These are phyloP conservation scores for Dalbergia oliveri DNA, from an alignment of 306 rosid species.

Conservation along the genomic window DNA sequence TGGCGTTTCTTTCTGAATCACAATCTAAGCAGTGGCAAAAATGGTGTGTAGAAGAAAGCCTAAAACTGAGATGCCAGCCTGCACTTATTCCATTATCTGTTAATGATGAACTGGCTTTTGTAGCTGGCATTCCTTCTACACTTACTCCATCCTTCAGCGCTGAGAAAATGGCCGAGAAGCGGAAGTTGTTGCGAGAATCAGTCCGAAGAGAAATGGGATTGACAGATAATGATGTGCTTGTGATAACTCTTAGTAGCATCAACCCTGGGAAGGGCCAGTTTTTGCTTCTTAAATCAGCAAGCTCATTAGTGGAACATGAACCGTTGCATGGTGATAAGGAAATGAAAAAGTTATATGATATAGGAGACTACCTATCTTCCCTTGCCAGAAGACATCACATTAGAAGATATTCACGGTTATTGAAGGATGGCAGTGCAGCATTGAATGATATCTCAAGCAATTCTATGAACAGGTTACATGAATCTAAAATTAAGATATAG, in stretches of 20 bases:
- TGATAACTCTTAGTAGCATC: conserved; percentile 85
- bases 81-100: conserved; percentile 81
- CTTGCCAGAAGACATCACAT: conserved; percentile 60
- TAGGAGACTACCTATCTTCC: conserved; percentile 46
- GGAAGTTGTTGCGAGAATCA: conserved; percentile 65
- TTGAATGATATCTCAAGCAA: conserved; percentile 48
- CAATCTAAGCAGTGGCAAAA: conserved; percentile 83
- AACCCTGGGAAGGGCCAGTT: conserved; percentile 94
- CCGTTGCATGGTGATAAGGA: conserved; percentile 48
- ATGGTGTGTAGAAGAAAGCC: conserved; percentile 84
- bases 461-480: conserved; percentile 45
- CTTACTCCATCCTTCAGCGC: conserved; percentile 65
- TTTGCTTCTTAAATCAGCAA: conserved; percentile 79
- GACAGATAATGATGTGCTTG: conserved; percentile 75
- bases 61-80: conserved; percentile 70
- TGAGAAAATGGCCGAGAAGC: conserved; percentile 69
- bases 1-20: conserved; percentile 76
- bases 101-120: conserved; percentile 83
- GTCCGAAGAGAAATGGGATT: conserved; percentile 85
- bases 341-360: conserved; percentile 38
- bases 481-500: conserved; percentile 8
- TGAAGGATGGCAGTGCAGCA: conserved; percentile 42
- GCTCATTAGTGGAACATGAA: conserved; percentile 51
- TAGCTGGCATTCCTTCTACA: conserved; percentile 75
- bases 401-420: conserved; percentile 58